Percentiles rank a stretch among this genome's conserved stretches.
These are phyloP conservation scores for Phytopythium chamaehyphon DNA, from an alignment of 352 stramenopile species.

Conservation along the genomic window DNA sequence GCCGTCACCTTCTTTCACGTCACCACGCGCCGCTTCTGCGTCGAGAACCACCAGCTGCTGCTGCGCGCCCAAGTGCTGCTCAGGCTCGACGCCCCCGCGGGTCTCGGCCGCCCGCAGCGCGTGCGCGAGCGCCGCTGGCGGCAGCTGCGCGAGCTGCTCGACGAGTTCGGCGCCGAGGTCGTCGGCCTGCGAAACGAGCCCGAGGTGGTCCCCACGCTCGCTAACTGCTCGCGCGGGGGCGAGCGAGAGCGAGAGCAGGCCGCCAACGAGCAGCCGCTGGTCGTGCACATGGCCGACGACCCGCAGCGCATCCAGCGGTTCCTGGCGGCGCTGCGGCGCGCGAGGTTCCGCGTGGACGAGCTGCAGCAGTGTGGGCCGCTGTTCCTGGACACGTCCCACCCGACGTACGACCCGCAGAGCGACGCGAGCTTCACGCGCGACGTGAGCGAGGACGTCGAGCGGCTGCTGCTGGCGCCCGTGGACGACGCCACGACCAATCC, in stretches of 20 bases:
- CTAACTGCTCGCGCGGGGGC: conserved; percentile 4
- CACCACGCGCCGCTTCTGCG: conserved; percentile 56
- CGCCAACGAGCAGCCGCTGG: conserved; percentile 22
- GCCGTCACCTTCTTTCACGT: conserved; percentile 79
- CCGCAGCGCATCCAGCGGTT: conserved; percentile 40
- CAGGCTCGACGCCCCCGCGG: conserved; percentile 23
- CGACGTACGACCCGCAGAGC: conserved; percentile 55
- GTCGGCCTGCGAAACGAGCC: conserved; percentile 22
- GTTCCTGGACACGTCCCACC: conserved; percentile 62
- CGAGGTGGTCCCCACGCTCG: conserved; percentile 8
- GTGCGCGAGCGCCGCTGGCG: conserved; percentile 4
- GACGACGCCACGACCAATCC: conserved; percentile 21
- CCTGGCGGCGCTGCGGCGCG: conserved; percentile 24
- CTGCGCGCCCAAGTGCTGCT: conserved; percentile 60
- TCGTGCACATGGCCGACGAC: conserved; percentile 56
- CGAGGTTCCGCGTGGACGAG: conserved; percentile 41
- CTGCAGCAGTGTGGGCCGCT: conserved; percentile 53
- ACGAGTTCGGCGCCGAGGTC: conserved; percentile 26
- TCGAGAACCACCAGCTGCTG: conserved; percentile 60
- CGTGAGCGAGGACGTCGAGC: conserved; percentile 50
- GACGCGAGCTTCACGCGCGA: conserved; percentile 46
- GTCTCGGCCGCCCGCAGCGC: conserved; percentile 23
- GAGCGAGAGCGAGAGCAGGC: background rate
- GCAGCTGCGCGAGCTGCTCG: conserved; percentile 18
- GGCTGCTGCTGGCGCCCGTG: conserved; percentile 24